These are phyloP conservation scores for Craspedostauros australis DNA, from an alignment of 108 stramenopile genomes.

Conservation along the genomic window DNA sequence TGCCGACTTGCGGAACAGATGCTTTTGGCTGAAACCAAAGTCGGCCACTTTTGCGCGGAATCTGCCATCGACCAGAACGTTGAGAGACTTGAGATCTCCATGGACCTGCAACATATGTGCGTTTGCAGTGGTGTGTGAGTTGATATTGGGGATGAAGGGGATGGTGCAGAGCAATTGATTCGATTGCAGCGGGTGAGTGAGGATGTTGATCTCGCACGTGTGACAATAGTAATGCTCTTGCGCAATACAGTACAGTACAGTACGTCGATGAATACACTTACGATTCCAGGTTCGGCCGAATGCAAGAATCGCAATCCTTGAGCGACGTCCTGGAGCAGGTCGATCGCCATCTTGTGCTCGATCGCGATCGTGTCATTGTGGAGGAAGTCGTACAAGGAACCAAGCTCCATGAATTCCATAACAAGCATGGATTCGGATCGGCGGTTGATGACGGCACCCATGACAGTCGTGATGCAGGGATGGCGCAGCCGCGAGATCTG, in stretches of 20 bases:
- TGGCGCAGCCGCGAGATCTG: constrained; percentile 35
- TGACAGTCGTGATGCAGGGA: constrained; percentile 51
- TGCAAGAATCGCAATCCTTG: constrained; percentile 46
- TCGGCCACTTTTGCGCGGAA: constrained; percentile 51
- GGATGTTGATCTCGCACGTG: too few species aligned
- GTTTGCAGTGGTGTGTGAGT: too few species aligned
- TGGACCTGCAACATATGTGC: too few species aligned
- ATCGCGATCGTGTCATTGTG: constrained; percentile 44
- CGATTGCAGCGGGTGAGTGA: too few species aligned
- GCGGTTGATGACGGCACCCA: constrained; percentile 23
- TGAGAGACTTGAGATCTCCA: constrained; percentile 32
- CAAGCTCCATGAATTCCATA: constrained; percentile 59
- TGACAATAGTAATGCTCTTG: too few species aligned
- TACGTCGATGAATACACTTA: too few species aligned
- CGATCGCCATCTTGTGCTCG: constrained; percentile 32
- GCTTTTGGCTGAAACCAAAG: constrained; percentile 45
- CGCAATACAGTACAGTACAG: too few species aligned
- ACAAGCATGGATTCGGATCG: constrained; percentile 39
- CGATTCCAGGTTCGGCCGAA: constrained; percentile 25
- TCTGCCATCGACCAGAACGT: constrained; percentile 39
- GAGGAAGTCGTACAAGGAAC: constrained; percentile 45
- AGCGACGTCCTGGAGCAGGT: constrained; percentile 38
- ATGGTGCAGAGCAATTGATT: too few species aligned
- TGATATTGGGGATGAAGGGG: too few species aligned
- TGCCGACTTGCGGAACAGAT: too few species aligned